Percentiles rank a stretch among this genome's conserved stretches.
Conservation (phyloP, 495 filamentous ascomycete genomes). For the Hypomontagnella submonticulosa region DNA sequence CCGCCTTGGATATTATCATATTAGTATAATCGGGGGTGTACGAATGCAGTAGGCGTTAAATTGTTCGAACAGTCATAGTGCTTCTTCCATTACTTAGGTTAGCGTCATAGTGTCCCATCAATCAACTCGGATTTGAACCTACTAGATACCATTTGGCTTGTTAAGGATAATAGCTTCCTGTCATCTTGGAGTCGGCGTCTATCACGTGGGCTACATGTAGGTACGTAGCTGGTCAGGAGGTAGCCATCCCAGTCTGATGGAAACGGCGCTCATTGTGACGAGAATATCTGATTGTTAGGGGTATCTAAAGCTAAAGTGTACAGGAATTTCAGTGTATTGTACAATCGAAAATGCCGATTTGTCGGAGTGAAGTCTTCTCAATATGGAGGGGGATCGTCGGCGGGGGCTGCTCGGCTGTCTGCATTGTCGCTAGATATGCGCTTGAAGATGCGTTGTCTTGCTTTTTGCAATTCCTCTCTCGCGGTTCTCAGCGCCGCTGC, state of each 20-base stretch:
- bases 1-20: not conserved
- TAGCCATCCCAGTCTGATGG: too few relatives aligned
- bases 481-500: conserved; percentile 46
- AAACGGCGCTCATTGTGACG: too few relatives aligned
- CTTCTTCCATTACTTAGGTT: conserved; percentile 9
- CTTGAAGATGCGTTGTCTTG: conserved; percentile 49
- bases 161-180: too few relatives aligned
- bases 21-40: not conserved
- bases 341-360: not conserved
- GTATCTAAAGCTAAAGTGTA: too few relatives aligned
- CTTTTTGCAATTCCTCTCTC: conserved; percentile 53
- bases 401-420: not conserved
- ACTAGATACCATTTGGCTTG: not conserved
- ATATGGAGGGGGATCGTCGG: conserved; percentile 39
- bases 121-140: conserved; percentile 17
- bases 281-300: too few relatives aligned
- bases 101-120: conserved; percentile 29
- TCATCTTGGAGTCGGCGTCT: too few relatives aligned
- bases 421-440: conserved; percentile 20
- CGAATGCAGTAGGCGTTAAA: not conserved
- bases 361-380: conserved; percentile 1
- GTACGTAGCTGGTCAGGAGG: too few relatives aligned
- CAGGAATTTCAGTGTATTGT: too few relatives aligned
- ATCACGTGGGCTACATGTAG: too few relatives aligned
- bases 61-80: not conserved